Evolutionary conservation across 352 stramenopile species (phyloP).

Genomic region (Pseudoperonospora humuli): DNA sequence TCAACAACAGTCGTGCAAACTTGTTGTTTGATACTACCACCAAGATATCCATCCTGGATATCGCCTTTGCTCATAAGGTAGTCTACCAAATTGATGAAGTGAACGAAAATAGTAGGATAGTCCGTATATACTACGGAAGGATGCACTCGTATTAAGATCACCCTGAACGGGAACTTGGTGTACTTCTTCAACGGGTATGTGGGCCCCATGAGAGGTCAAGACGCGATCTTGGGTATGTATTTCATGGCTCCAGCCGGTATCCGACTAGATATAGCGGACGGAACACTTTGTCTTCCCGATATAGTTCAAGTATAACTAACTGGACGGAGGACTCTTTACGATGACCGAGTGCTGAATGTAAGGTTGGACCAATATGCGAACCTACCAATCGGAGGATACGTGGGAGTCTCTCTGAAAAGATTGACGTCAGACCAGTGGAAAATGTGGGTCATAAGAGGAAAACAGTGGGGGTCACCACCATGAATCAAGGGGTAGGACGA

Average conservation of each 20-base stretch:
- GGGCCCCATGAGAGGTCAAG: slow-evolving; percentile 2
- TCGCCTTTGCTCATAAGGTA: slow-evolving; percentile 17
- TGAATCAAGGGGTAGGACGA: not conserved
- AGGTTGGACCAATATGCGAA: no score
- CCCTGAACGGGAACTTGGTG: slow-evolving; percentile 3
- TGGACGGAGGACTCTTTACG: no score
- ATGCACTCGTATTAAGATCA: slow-evolving; percentile 11
- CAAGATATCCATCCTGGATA: slow-evolving; percentile 16
- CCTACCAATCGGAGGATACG: not conserved
- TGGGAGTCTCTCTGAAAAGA: not conserved
- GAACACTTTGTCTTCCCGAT: no score
- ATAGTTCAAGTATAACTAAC: no score
- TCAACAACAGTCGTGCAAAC: slow-evolving; percentile 10
- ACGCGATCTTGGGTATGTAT: slow-evolving; percentile 10
- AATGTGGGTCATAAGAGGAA: slow-evolving; percentile 1
- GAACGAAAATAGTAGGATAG: no score
- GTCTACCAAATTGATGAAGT: slow-evolving; percentile 2
- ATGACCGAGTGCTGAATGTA: no score
- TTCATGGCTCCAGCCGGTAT: slow-evolving; percentile 15
- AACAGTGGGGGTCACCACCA: slow-evolving; percentile 1
- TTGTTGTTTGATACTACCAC: slow-evolving; percentile 21
- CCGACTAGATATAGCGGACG: slow-evolving; percentile 4
- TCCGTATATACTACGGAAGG: slow-evolving; percentile 3
- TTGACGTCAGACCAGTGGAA: not conserved
- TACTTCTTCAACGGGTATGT: slow-evolving; percentile 12